phyloP scores from a whole-genome alignment of 345 rosid genomes.

The Gossypium arboreum region DNA sequence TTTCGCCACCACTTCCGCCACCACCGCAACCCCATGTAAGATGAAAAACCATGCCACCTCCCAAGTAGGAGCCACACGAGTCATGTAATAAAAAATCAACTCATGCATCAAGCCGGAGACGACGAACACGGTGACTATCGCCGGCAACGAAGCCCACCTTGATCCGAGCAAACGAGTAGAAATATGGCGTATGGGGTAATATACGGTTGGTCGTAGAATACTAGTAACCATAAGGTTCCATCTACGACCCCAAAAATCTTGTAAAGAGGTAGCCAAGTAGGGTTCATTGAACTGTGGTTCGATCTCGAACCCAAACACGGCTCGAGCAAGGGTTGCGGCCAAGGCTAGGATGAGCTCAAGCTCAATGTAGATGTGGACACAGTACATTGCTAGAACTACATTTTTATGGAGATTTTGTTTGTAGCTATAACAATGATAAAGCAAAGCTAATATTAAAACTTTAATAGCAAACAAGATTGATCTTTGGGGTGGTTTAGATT shows the following conservation, averaged over 20 bases:
- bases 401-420: constrained; percentile 27
- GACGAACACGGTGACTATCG: constrained; percentile 35
- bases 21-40: constrained; percentile 48
- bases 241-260: constrained; percentile 77
- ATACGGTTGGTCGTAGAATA: constrained; percentile 49
- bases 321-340: constrained; percentile 32
- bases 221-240: constrained; percentile 68
- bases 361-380: constrained; percentile 41
- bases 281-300: constrained; percentile 70
- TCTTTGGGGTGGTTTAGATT: background rate
- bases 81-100: constrained; percentile 35
- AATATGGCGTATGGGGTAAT: constrained; percentile 36
- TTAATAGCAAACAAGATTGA: constrained; percentile 31
- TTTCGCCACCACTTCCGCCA: constrained; percentile 44
- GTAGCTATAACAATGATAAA: constrained; percentile 35
- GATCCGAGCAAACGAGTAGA: constrained; percentile 17
- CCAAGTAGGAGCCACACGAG: constrained; percentile 58
- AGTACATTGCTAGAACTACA: constrained; percentile 29
- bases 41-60: constrained; percentile 69
- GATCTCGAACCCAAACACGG: constrained; percentile 43
- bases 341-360: constrained; percentile 36
- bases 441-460: constrained; percentile 22
- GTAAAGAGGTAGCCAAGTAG: constrained; percentile 58
- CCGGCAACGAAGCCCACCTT: constrained; percentile 23
- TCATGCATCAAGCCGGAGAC: constrained; percentile 74